These are phyloP conservation scores for Allomyces javanicus DNA, from an alignment of 192 early-diverging fungal species.

Conservation along the genomic window DNA sequence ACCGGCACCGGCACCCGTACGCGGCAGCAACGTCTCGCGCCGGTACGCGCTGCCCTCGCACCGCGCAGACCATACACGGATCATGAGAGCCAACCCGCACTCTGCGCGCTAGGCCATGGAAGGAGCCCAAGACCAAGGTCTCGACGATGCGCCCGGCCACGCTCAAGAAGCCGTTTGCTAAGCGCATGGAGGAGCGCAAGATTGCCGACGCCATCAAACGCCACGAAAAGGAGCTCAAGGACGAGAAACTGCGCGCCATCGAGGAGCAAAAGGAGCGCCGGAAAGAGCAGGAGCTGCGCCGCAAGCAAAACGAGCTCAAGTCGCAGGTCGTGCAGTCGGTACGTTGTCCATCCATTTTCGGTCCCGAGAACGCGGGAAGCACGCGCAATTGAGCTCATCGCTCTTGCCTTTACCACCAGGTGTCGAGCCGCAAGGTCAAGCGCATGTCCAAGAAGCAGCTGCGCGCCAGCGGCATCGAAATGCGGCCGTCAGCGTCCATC, in stretches of 20 bases:
- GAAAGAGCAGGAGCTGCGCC: not conserved
- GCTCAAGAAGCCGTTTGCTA: not conserved
- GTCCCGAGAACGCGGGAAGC: too few relatives aligned
- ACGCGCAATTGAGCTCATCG: too few relatives aligned
- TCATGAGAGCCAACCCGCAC: too few relatives aligned
- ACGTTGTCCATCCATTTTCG: too few relatives aligned
- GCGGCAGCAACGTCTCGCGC: not conserved
- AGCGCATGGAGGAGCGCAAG: not conserved
- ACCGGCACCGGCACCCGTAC: too few relatives aligned
- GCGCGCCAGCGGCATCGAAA: not conserved
- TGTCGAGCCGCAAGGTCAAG: not conserved
- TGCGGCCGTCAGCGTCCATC: not conserved
- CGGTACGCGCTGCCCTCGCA: not conserved
- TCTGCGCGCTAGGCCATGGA: not conserved
- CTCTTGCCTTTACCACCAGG: too few relatives aligned
- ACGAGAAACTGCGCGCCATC: not conserved
- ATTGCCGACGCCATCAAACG: not conserved
- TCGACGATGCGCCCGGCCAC: not conserved
- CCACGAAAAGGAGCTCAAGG: not conserved
- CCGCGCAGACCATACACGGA: too few relatives aligned
- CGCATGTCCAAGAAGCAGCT: conserved; percentile 1
- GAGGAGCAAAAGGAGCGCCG: not conserved
- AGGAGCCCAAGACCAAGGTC: not conserved
- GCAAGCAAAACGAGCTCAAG: not conserved
- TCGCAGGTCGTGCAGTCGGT: not conserved